Base-by-base conservation (phyloP, 768 basidiomycete genomes). In the Lentinula detonsa region DNA sequence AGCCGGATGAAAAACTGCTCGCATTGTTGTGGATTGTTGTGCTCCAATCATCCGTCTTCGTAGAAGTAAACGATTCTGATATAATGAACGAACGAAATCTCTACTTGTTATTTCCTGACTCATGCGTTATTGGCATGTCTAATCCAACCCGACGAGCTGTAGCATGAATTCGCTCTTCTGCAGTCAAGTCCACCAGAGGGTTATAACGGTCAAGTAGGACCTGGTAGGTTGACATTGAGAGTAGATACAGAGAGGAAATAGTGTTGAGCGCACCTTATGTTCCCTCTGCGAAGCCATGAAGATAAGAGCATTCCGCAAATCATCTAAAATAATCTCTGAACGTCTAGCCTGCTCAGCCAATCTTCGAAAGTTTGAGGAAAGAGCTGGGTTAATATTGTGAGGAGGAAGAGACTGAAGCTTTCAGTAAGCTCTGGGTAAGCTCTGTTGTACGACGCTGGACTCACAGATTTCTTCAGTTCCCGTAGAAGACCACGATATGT, bases 71-170 rank as follows among this genome's bases (percentile, higher is more conserved):
- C 7, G 18, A 9, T 21, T 21, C 11, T 48, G 49, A 23, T 16
- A 33, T n/a, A 54, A 10, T 34, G 13, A 37, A 52, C 59, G 57
- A 61, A 42, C 63, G 58, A 62, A 59, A 34, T 55, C 37, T 60
- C 53, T 61, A 55, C 31, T 60, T 49, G 34, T 51, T 45, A 46
- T 21, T 55, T 31, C 35, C 53, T 28, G 69, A 64, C 56, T 73
- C 73, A 61, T 69, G 75, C 34, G 75, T 72, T 50, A 82, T 67
- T 9, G 94, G 93, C 81, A 95, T 87, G 67, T 96, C 81, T 57
- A 98, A 73, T 4, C 95, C 95, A 39, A 98, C 95, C 64, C 94
- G 77, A 48, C 86, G 81, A 3, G 93, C 94, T 0, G 95, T 95
- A 1, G 91, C 91, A 67, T 86, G 79, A 62, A 96, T 81, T 65